Evolutionary conservation across 495 filamentous ascomycete species (phyloP), one percentile per base, ranked within the genome.

Genomic region (Aspergillus ellipticus): DNA sequence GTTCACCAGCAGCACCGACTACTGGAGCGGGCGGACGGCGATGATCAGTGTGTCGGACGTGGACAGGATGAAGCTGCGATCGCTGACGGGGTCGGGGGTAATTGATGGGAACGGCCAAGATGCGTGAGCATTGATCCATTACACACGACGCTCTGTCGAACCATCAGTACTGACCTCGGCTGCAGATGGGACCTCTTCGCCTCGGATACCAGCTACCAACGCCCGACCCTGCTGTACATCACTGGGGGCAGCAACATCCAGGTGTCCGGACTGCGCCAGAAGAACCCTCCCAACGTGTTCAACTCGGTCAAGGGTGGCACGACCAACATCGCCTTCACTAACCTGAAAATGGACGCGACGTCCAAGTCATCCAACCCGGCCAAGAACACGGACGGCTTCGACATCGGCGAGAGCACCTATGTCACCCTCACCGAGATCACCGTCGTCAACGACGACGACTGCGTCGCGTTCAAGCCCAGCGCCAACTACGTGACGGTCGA

Each of bases 41-140:
- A 75, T 78, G 60, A 70, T 79, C 19, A 66, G 62, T 21, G 49
- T 76, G 13, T 64, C 65, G 17, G 43, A 56, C 6, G 73, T 76
- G 24, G 58, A 57, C 4, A 69, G 68, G 1, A 63, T 73, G 19
- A 75, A 63, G 45, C 60, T 77, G 7, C 64, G 65, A 3, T 77
- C 74, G 0, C n/a, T 42, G 5, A 73, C 75, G 0, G 76, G 76
- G 3, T 51, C 41, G 0, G 76, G 76, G 9, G 61, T 78, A 0
- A 71, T 79, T 47, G 74, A 79, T 57, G 76, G 76, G 0, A 76
- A 78, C 61, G 75, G 75, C 4, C 75, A 79, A 54, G 61, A 70
- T 42, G 49, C 49, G 49, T 51, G 10, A 16, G 49, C 13, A 45
- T 21, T 21, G 9, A 24, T 21, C 28, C 31, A 10, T 16, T 8